These are phyloP conservation scores for Starmerella bombicola DNA, from an alignment of 805 yeast genomes.

Conservation along the genomic window DNA sequence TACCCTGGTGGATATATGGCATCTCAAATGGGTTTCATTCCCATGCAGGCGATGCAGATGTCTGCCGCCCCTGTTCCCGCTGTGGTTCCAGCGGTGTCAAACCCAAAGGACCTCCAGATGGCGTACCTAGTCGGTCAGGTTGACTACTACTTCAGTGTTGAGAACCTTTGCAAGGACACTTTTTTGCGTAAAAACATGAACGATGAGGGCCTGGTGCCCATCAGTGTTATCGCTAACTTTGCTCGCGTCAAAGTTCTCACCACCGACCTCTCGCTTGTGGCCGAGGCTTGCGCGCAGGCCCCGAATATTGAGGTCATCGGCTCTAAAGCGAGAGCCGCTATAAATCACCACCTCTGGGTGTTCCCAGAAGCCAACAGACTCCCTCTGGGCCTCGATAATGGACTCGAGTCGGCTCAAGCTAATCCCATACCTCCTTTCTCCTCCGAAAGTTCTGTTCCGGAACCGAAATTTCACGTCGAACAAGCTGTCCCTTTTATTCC, in stretches of 20 bases:
- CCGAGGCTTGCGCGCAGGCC: slow-evolving; percentile 44
- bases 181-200: slow-evolving; percentile 75
- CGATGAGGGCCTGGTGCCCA: slow-evolving; percentile 56
- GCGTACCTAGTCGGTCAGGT: slow-evolving; percentile 43
- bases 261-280: slow-evolving; percentile 42
- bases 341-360: slow-evolving; percentile 56
- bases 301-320: slow-evolving; percentile 42
- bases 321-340: slow-evolving; percentile 47
- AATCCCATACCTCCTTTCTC: slow-evolving; percentile 3
- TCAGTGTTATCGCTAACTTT: slow-evolving; percentile 52
- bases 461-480: slow-evolving; percentile 28
- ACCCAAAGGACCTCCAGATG: slow-evolving; percentile 2
- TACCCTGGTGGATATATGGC: slow-evolving; percentile 9
- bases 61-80: slow-evolving; percentile 2
- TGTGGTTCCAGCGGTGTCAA: background rate
- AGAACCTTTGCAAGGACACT: slow-evolving; percentile 74
- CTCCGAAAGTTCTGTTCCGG: slow-evolving; percentile 4
- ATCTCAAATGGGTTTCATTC: background rate
- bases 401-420: slow-evolving; percentile 26
- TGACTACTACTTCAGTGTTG: slow-evolving; percentile 81
- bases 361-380: slow-evolving; percentile 42
- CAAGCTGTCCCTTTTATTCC: slow-evolving; percentile 31
- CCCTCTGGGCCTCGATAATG: slow-evolving; percentile 34
- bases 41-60: slow-evolving; percentile 13
- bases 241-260: slow-evolving; percentile 61